phyloP scores from a whole-genome alignment of 2,329 filamentous ascomycete genomes.

The Leptographium radiaticola region DNA sequence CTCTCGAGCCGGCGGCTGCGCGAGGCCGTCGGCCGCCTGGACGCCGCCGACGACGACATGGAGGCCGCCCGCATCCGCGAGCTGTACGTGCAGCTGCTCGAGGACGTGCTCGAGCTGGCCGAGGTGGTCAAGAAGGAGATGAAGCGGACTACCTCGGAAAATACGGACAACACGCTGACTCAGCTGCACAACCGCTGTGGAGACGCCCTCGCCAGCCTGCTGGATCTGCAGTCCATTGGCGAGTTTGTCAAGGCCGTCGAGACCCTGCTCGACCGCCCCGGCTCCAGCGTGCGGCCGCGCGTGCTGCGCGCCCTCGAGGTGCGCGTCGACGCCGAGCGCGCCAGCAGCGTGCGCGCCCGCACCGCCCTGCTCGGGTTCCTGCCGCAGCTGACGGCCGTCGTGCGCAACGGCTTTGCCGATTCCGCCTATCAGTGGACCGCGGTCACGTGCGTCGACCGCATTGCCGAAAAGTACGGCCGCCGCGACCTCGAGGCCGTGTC shows the following conservation, averaged over 20 bases:
- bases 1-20: constrained; percentile 45
- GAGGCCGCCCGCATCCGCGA: constrained; percentile 52
- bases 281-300: constrained; percentile 64
- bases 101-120: constrained; percentile 52
- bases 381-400: constrained; percentile 62
- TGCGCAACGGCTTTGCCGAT: constrained; percentile 55
- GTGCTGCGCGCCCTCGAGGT: constrained; percentile 70
- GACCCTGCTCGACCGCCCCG: constrained; percentile 61
- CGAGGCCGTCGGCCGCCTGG: constrained; percentile 39
- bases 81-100: constrained; percentile 55
- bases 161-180: background rate
- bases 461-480: constrained; percentile 90
- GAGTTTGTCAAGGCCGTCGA: constrained; percentile 87
- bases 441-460: constrained; percentile 81
- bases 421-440: constrained; percentile 69
- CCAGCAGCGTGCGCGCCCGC: constrained; percentile 55
- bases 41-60: constrained; percentile 52
- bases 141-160: background rate
- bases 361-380: constrained; percentile 65
- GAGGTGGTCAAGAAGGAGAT: constrained; percentile 37
- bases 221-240: constrained; percentile 71
- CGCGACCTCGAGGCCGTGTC: constrained; percentile 70
- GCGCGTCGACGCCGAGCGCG: constrained; percentile 61
- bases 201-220: constrained; percentile 62
- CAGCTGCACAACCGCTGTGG: constrained; percentile 46